Evolutionary conservation across 345 rosid genomes (phyloP).

Genomic region (Moricandia moricandioides): DNA sequence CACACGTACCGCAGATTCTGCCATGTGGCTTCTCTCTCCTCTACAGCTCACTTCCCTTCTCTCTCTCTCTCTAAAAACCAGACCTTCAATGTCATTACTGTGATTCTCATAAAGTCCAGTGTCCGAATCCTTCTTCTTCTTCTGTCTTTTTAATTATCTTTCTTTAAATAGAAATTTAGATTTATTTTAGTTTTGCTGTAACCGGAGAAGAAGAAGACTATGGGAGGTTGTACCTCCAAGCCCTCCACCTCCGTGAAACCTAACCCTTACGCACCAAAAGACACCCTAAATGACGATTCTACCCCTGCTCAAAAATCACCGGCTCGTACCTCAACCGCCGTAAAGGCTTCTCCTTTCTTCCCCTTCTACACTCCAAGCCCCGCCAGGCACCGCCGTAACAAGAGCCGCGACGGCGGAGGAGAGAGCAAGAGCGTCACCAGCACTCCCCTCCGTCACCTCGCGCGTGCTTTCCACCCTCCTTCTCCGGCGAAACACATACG

Average conservation of each 20-base stretch:
- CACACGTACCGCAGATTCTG: constrained; percentile 32
- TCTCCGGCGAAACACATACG: constrained; percentile 93
- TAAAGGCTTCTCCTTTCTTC: constrained; percentile 47
- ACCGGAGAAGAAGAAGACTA: constrained; percentile 23
- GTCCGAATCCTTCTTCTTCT: constrained; percentile 8
- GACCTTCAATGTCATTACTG: constrained; percentile 35
- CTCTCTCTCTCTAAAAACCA: constrained; percentile 20
- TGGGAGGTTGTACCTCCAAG: constrained; percentile 82
- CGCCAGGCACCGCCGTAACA: constrained; percentile 46
- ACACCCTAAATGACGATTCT: constrained; percentile 33
- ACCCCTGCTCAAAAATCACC: constrained; percentile 35
- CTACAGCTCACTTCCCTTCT: constrained; percentile 34
- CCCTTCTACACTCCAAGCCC: constrained; percentile 72
- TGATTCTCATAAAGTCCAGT: constrained; percentile 32
- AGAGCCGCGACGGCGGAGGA: constrained; percentile 43
- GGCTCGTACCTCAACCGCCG: constrained; percentile 29
- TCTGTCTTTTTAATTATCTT: constrained; percentile 5
- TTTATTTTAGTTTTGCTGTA: not conserved
- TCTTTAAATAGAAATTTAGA: not conserved
- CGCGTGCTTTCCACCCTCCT: constrained; percentile 78
- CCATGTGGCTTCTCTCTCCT: constrained; percentile 41
- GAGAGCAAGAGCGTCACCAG: constrained; percentile 41
- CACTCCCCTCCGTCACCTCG: constrained; percentile 71
- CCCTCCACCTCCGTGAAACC: constrained; percentile 48
- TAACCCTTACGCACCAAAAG: constrained; percentile 62